These are phyloP conservation scores for Oryza longistaminata DNA, from an alignment of 176 grass and related monocot genomes.

Conservation along the genomic window DNA sequence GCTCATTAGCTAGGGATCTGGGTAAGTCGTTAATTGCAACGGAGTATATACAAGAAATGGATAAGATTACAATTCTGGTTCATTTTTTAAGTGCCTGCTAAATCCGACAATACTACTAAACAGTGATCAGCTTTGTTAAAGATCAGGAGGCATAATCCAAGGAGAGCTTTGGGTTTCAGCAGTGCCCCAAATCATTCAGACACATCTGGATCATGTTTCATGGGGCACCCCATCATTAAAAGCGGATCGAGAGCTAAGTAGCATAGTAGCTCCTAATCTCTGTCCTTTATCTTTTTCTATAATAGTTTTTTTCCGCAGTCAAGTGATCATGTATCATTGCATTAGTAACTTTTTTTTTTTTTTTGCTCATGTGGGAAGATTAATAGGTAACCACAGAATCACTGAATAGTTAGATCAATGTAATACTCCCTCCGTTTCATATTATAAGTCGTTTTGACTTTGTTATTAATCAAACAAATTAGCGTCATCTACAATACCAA, in stretches of 20 bases:
- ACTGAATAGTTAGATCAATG: background rate
- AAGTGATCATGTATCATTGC: background rate
- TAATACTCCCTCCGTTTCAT: background rate
- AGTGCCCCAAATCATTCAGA: constrained; percentile 37
- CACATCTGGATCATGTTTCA: constrained; percentile 11
- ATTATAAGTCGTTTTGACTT: too few relatives aligned
- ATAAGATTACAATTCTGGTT: background rate
- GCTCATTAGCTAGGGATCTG: background rate
- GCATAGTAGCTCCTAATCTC: background rate
- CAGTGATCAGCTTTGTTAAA: constrained; percentile 37
- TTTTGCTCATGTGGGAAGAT: background rate
- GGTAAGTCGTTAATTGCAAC: background rate
- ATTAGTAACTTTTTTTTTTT: background rate
- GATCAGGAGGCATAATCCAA: constrained; percentile 4
- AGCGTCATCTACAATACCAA: too few relatives aligned
- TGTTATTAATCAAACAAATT: too few relatives aligned
- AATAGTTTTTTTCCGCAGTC: background rate
- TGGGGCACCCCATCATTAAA: constrained; percentile 32
- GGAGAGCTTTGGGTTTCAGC: constrained; percentile 5
- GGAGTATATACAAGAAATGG: background rate
- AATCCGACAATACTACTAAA: background rate
- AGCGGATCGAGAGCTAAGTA: constrained; percentile 19
- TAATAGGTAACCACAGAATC: background rate
- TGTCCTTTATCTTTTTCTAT: background rate
- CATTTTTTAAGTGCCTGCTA: background rate